Evolutionary conservation across 371 early-diverging fungal genomes (phyloP).

Genomic region (Syncephalis plumigaleata): DNA sequence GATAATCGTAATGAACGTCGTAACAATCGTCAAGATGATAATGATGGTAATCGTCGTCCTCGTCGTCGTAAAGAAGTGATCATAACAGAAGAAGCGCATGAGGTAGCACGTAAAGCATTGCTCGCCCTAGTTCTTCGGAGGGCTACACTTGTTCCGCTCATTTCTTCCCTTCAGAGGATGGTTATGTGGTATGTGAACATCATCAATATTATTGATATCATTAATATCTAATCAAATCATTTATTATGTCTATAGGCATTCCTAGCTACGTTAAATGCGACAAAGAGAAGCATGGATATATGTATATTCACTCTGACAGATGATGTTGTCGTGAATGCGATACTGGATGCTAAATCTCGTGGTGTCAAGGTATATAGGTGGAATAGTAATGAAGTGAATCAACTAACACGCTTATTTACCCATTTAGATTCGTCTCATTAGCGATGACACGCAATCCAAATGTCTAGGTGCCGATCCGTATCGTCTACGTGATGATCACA

Average conservation of each 20-base stretch:
- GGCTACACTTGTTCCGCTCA: neutral
- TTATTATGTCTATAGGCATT: neutral
- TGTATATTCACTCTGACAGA: neutral
- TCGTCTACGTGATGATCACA: conserved; percentile 19
- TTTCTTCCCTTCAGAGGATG: neutral
- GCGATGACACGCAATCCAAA: conserved; percentile 40
- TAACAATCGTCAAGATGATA: neutral
- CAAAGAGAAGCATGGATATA: neutral
- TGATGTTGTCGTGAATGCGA: neutral
- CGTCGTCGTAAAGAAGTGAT: neutral
- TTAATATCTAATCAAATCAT: neutral
- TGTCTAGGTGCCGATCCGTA: conserved; percentile 29
- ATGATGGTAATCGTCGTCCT: neutral
- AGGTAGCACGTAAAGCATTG: neutral
- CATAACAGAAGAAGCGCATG: neutral
- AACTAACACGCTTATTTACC: too few relatives aligned
- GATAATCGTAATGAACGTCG: neutral
- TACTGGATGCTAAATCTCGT: neutral
- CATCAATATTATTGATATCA: neutral
- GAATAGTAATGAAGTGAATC: too few relatives aligned
- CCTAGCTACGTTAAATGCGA: neutral
- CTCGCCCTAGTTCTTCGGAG: neutral
- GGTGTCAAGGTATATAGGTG: conserved; percentile 13
- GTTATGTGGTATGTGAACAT: neutral
- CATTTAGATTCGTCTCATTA: conserved; percentile 11